phyloP scores from a whole-genome alignment of 148 eudicot species.

The Salicornia ramosissima region DNA sequence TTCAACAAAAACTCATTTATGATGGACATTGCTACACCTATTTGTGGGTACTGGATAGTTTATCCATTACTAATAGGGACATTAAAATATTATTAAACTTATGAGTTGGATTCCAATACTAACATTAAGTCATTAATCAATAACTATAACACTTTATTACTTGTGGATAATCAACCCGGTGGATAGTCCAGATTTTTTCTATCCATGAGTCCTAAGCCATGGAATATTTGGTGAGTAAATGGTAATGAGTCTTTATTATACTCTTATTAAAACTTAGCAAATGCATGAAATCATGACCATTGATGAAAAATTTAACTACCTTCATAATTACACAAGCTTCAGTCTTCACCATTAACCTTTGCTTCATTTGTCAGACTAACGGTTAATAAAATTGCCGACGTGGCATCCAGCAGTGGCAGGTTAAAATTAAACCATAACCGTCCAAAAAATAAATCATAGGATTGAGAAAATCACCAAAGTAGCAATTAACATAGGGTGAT shows the following conservation, averaged over 20 bases:
- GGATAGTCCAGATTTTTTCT: neutral
- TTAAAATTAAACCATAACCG: neutral
- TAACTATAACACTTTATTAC: no score
- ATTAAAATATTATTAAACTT: no score
- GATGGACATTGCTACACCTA: no score
- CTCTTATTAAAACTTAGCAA: neutral
- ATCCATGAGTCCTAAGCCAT: neutral
- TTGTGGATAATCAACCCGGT: conserved; percentile 1
- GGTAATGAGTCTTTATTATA: no score
- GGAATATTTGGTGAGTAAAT: neutral
- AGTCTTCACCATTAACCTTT: neutral
- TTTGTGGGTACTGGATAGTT: no score
- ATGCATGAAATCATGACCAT: conserved; percentile 8
- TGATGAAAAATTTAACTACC: conserved; percentile 6
- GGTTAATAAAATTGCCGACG: neutral
- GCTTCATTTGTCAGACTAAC: conserved; percentile 7
- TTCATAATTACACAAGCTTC: conserved; percentile 4
- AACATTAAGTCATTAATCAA: no score
- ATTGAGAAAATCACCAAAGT: conserved; percentile 8
- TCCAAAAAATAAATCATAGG: neutral
- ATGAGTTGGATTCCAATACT: no score
- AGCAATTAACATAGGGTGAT: no score
- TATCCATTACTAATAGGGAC: no score
- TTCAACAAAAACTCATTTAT: no score
- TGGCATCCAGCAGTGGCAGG: neutral